Evolutionary conservation across 352 stramenopile genomes (phyloP).

Genomic region (Pythium phragmitis): DNA sequence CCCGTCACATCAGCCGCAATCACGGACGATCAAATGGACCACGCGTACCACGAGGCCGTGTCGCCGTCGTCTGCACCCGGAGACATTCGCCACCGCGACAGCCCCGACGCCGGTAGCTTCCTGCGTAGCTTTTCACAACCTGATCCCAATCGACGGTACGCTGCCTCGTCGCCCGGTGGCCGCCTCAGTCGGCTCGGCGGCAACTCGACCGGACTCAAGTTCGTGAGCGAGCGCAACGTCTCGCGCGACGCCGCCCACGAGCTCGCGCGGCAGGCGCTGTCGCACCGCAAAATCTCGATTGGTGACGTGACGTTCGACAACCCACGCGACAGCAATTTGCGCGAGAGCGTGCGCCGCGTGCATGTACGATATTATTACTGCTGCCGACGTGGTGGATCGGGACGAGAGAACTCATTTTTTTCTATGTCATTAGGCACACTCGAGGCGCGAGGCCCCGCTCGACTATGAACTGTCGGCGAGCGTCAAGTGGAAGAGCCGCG

Average conservation of each 20-base stretch:
- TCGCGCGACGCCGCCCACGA: slow-evolving; percentile 56
- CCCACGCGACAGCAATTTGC: slow-evolving; percentile 52
- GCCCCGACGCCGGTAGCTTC: slow-evolving; percentile 12
- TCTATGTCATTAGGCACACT: slow-evolving; percentile 50
- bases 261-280: slow-evolving; percentile 68
- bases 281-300: slow-evolving; percentile 65
- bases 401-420: neutral
- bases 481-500: slow-evolving; percentile 44
- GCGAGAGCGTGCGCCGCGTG: slow-evolving; percentile 79
- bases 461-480: slow-evolving; percentile 55
- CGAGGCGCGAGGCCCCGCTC: slow-evolving; percentile 65
- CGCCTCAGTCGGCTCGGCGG: slow-evolving; percentile 20
- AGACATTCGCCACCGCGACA: slow-evolving; percentile 5
- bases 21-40: slow-evolving; percentile 2
- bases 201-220: slow-evolving; percentile 28
- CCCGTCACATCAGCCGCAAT: slow-evolving; percentile 2
- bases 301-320: slow-evolving; percentile 77
- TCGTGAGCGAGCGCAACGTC: slow-evolving; percentile 34
- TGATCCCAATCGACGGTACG: slow-evolving; percentile 16
- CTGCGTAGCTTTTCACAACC: slow-evolving; percentile 11
- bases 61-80: slow-evolving; percentile 13
- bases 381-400: no score
- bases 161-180: slow-evolving; percentile 20
- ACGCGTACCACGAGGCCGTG: slow-evolving; percentile 1
- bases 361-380: slow-evolving; percentile 30